phyloP scores from a whole-genome alignment of 2,329 filamentous ascomycete genomes.

The Aspergillus pseudoviridinutans region DNA sequence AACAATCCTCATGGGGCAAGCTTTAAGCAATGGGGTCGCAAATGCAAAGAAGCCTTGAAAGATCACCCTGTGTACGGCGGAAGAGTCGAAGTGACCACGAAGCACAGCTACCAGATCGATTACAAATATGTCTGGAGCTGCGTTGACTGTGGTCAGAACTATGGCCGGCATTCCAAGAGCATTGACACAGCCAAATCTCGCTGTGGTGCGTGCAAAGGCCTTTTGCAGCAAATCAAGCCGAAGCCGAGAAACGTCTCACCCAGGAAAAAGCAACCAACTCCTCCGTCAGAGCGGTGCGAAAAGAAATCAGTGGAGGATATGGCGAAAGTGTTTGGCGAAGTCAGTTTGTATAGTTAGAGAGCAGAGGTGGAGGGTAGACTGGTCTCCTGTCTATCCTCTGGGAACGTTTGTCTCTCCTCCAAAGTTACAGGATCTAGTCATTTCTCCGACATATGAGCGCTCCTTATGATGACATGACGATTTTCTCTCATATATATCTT shows the following conservation, averaged over 20 bases:
- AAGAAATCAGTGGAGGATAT: constrained; percentile 7
- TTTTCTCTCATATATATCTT: not conserved
- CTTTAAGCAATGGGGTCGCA: constrained; percentile 68
- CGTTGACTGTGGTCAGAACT: constrained; percentile 62
- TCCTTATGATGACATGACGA: not conserved
- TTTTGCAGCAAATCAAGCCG: constrained; percentile 74
- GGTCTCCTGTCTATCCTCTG: not conserved
- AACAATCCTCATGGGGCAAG: constrained; percentile 77
- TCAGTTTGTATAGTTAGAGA: constrained; percentile 1
- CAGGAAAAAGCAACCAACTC: constrained; percentile 19
- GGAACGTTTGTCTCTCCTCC: not conserved
- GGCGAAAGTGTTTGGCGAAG: constrained; percentile 6
- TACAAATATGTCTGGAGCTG: constrained; percentile 92
- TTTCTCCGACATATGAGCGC: not conserved
- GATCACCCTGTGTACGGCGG: constrained; percentile 53
- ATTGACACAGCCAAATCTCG: constrained; percentile 68
- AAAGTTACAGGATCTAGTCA: not conserved
- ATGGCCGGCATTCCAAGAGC: constrained; percentile 80
- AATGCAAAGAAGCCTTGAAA: constrained; percentile 35
- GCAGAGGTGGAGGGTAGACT: not conserved
- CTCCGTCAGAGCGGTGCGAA: not conserved
- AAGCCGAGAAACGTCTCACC: constrained; percentile 53
- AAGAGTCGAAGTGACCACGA: constrained; percentile 75
- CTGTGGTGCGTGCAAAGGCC: constrained; percentile 72
- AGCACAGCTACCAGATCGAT: constrained; percentile 83